phyloP scores from a whole-genome alignment of 1,284 basidiomycete genomes.

The Tranzscheliella williamsii region DNA sequence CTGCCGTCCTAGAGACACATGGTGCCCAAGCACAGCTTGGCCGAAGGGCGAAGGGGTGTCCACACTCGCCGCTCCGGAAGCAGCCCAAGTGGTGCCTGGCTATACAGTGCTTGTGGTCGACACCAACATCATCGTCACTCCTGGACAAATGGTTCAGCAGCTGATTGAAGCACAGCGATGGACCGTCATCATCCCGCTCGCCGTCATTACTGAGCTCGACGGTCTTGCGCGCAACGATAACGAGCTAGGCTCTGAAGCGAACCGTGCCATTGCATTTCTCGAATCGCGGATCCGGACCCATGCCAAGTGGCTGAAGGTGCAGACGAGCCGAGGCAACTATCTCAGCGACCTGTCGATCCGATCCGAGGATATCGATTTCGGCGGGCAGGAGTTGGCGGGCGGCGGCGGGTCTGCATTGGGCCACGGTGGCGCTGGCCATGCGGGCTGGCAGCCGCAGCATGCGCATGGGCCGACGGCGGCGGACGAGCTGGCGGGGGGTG shows the following conservation, averaged over 20 bases:
- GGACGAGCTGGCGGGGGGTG: no score
- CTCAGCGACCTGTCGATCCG: constrained; percentile 79
- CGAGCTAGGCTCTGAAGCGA: constrained; percentile 70
- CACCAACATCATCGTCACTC: constrained; percentile 80
- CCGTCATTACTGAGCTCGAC: constrained; percentile 91
- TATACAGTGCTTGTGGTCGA: constrained; percentile 90
- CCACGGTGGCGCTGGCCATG: not conserved
- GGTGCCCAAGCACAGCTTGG: no score
- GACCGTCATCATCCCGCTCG: constrained; percentile 80
- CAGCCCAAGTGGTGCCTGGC: constrained; percentile 70
- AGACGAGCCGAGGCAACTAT: constrained; percentile 93
- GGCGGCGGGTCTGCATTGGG: not conserved
- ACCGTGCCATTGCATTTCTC: constrained; percentile 74
- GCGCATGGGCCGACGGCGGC: not conserved
- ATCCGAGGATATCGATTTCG: constrained; percentile 80
- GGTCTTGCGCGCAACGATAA: constrained; percentile 75
- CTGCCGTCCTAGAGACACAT: no score
- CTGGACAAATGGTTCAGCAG: constrained; percentile 59
- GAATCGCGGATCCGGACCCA: constrained; percentile 75
- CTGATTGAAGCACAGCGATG: constrained; percentile 80
- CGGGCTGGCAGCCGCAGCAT: not conserved
- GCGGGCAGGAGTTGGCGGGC: constrained; percentile 10
- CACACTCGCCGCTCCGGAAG: not conserved
- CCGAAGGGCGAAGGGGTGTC: not conserved
- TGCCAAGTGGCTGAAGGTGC: constrained; percentile 80